These are phyloP conservation scores for Aurinia saxatilis DNA, from an alignment of 345 rosid species.

Conservation along the genomic window DNA sequence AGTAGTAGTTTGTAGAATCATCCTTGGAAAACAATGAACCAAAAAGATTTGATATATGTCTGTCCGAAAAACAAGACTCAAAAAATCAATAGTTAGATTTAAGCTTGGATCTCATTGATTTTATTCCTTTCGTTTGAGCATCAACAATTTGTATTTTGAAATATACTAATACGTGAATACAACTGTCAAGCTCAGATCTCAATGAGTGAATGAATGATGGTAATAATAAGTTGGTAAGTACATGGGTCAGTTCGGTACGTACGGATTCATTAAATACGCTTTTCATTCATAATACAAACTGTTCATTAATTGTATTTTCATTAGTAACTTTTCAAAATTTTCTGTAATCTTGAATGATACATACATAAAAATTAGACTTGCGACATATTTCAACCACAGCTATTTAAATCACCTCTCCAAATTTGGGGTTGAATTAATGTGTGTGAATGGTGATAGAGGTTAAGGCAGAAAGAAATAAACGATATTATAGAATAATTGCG, in stretches of 20 bases:
- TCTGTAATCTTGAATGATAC: not conserved
- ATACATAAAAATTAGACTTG: too few species aligned
- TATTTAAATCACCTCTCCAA: too few species aligned
- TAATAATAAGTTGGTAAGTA: not conserved
- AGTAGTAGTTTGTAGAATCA: not conserved
- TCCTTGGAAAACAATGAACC: conserved; percentile 8
- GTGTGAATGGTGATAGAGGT: too few species aligned
- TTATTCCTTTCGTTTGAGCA: not conserved
- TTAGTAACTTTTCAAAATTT: not conserved
- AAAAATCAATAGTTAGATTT: not conserved
- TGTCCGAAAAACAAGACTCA: not conserved
- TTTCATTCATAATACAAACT: too few species aligned
- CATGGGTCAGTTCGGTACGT: conserved; percentile 4
- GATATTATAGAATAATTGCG: too few species aligned
- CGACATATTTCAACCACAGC: too few species aligned
- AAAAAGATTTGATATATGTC: conserved; percentile 6
- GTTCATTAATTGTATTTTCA: not conserved
- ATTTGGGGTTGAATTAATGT: too few species aligned
- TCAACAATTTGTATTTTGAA: not conserved
- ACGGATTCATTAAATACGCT: conserved; percentile 19
- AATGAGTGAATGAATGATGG: conserved; percentile 8
- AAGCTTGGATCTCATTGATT: conserved; percentile 13
- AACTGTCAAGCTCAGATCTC: conserved; percentile 21
- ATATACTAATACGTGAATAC: conserved; percentile 5
- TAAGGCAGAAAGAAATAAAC: too few species aligned